Evolutionary conservation across 768 basidiomycete genomes (phyloP).

Genomic region (Tulasnella sp.): DNA sequence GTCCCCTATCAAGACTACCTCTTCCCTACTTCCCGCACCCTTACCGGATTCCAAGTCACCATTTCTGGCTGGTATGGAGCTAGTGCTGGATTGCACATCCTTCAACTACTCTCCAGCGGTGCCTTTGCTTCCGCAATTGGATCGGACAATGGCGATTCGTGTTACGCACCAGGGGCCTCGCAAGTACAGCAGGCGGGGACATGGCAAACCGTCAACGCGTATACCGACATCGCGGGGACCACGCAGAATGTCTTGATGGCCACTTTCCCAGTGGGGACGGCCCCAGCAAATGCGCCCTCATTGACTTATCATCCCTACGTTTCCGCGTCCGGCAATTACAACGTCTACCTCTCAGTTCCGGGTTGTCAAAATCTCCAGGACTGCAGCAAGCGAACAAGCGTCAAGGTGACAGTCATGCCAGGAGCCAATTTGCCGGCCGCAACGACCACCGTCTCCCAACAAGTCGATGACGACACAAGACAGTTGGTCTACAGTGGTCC

Average conservation of each 20-base stretch:
- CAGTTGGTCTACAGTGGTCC: slow-evolving; percentile 72
- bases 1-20: slow-evolving; percentile 91
- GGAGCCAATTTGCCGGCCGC: slow-evolving; percentile 56
- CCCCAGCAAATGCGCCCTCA: slow-evolving; percentile 55
- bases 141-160: slow-evolving; percentile 54
- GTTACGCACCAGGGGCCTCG: slow-evolving; percentile 70
- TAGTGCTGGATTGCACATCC: slow-evolving; percentile 73
- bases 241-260: slow-evolving; percentile 66
- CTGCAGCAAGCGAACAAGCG: slow-evolving; percentile 70
- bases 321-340: slow-evolving; percentile 80
- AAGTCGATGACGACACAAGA: slow-evolving; percentile 53
- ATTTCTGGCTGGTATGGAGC: slow-evolving; percentile 67
- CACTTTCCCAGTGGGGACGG: slow-evolving; percentile 54
- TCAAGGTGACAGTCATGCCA: slow-evolving; percentile 76
- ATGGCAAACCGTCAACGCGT: slow-evolving; percentile 58
- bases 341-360: slow-evolving; percentile 75
- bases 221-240: slow-evolving; percentile 74
- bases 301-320: slow-evolving; percentile 90
- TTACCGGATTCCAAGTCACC: slow-evolving; percentile 86
- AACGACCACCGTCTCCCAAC: slow-evolving; percentile 67
- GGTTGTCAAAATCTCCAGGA: slow-evolving; percentile 77
- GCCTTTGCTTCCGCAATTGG: slow-evolving; percentile 73
- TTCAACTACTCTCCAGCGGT: slow-evolving; percentile 90
- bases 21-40: slow-evolving; percentile 50
- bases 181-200: slow-evolving; percentile 56